Conservation (phyloP, 1,139 yeast species). For the Candida frijolesensis region DNA sequence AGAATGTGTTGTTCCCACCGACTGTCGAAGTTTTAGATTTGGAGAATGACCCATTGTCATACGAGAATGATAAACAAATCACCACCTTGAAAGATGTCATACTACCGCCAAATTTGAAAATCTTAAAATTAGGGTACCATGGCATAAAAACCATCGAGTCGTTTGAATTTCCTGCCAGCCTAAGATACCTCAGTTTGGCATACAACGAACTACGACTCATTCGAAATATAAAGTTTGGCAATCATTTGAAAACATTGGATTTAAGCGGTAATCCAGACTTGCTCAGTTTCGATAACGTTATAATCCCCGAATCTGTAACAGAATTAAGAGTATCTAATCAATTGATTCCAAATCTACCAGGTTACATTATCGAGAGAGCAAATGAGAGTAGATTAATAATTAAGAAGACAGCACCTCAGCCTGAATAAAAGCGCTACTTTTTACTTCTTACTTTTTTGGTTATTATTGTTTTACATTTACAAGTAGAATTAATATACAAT, state of each 20-base stretch:
- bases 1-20: constrained; percentile 45
- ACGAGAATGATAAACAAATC: constrained; percentile 44
- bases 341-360: constrained; percentile 40
- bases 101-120: constrained; percentile 39
- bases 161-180: constrained; percentile 40
- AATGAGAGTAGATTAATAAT: constrained; percentile 37
- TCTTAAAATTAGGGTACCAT: constrained; percentile 43
- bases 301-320: constrained; percentile 40
- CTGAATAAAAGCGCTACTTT: constrained; percentile 1
- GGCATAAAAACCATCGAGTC: constrained; percentile 42
- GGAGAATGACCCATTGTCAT: constrained; percentile 44
- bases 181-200: constrained; percentile 37
- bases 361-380: constrained; percentile 43
- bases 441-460: neutral
- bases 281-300: constrained; percentile 38
- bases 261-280: constrained; percentile 49
- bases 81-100: constrained; percentile 47
- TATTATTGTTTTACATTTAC: constrained; percentile 2
- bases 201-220: constrained; percentile 45
- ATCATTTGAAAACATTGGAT: constrained; percentile 36
- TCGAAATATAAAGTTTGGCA: constrained; percentile 41
- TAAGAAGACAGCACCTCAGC: constrained; percentile 22
- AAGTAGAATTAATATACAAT: neutral
- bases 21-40: constrained; percentile 42
- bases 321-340: constrained; percentile 42